These are phyloP conservation scores for Podaxis sp. DNA, from an alignment of 768 basidiomycete species.

Conservation along the genomic window DNA sequence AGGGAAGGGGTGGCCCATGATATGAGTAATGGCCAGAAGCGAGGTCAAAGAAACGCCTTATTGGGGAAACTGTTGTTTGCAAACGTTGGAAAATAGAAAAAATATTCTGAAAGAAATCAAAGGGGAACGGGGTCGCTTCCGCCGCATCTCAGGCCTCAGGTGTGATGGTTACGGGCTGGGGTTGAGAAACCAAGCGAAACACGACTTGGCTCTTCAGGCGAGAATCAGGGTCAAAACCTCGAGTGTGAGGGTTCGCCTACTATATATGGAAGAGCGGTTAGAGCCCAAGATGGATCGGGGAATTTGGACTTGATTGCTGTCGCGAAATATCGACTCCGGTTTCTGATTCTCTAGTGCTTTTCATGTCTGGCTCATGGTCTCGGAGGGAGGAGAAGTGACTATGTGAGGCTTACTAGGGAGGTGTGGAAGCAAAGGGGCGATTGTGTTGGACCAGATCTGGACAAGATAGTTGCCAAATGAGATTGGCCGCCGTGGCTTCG, in stretches of 20 bases:
- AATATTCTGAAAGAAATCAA: neutral
- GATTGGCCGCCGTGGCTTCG: conserved; percentile 8
- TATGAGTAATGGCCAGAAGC: neutral
- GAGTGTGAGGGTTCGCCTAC: neutral
- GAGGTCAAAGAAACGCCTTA: neutral
- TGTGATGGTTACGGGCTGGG: conserved; percentile 6
- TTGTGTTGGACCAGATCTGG: neutral
- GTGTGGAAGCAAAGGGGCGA: neutral
- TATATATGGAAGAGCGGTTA: neutral
- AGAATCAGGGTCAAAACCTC: neutral
- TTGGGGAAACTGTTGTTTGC: neutral
- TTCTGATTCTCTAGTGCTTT: neutral
- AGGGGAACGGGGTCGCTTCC: neutral
- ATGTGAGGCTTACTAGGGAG: neutral
- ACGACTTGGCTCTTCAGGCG: neutral
- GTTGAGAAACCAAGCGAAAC: neutral
- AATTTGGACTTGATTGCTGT: neutral
- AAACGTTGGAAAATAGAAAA: neutral
- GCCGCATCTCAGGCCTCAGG: neutral
- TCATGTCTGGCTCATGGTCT: neutral
- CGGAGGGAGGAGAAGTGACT: neutral
- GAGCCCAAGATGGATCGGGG: neutral
- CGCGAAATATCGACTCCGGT: neutral
- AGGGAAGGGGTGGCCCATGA: neutral
- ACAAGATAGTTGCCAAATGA: conserved; percentile 3